Base-by-base conservation (phyloP, 2,329 filamentous ascomycete species). In the Scedosporium boydii region DNA sequence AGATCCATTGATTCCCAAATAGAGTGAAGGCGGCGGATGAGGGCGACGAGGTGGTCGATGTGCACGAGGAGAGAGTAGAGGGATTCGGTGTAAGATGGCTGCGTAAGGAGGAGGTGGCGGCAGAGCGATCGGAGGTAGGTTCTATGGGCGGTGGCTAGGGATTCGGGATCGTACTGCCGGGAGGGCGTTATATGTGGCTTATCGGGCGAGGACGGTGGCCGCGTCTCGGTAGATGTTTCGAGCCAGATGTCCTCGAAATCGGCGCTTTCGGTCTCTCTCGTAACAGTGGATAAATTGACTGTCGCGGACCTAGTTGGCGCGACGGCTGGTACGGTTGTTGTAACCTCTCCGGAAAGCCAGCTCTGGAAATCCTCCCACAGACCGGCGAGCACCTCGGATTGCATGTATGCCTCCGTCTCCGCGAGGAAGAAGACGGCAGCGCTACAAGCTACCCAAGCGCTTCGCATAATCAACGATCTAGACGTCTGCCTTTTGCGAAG, bases 361-460 rank as follows among this genome's bases (percentile, higher is more conserved):
- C 75, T 73, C 61, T 89, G 84, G 68, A 98, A 93, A 60, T 89
- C 86, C 16, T 87, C 83, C 85, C 92, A 97, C 1, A 91, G 87
- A 38, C 87, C 87, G 64, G 87, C 85, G 14, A 97, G 87, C 6
- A 98, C 87, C 70, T 96, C 92, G 1, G 90, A 91, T 72, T 97
- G 93, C 55, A 98, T 86, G 69, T 96, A 98, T 3, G 86, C 86
- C 67, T 93, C 89, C 14, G 91, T 88, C 71, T 97, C 93, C 0
- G 90, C 91, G 3, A 98, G 80, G 67, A 98, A 89, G 75, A 96
- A 97, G 3, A 96, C 84, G 1, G 91, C 88, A 2, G 92, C 90
- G 69, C 90, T 92, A 67, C 89, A 88, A 0, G 91, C 96, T 0
- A 92, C 93, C 95, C 95, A 99, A 0, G 93, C 84, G 65, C 87